Conservation (phyloP, 2,329 filamentous ascomycete species). For the Nannizziopsis barbatae region DNA sequence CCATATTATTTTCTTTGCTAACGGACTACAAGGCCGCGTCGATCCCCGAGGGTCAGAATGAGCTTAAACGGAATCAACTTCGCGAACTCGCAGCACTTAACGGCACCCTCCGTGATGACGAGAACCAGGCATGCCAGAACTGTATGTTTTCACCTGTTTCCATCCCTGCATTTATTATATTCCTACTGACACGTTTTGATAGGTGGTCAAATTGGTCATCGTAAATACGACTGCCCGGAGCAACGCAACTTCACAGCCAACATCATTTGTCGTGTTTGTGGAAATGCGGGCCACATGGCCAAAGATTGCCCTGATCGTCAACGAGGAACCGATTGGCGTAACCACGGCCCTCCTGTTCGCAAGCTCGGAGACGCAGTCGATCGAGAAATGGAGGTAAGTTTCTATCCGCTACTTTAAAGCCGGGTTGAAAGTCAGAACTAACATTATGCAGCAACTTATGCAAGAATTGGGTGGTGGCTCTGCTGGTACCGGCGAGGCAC, state of each 20-base stretch:
- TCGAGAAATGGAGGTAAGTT: conserved; percentile 80
- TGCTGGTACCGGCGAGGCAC: conserved; percentile 47
- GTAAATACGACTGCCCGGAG: conserved; percentile 97
- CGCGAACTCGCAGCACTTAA: conserved; percentile 95
- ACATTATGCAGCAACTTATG: conserved; percentile 67
- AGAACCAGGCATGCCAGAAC: conserved; percentile 99
- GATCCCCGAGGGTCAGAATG: conserved; percentile 96
- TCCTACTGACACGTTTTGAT: conserved; percentile 7
- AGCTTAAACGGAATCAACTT: conserved; percentile 96
- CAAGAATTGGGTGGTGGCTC: conserved; percentile 74
- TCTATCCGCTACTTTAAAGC: background rate
- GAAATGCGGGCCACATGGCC: conserved; percentile 96
- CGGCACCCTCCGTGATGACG: conserved; percentile 96
- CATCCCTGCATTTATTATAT: conserved; percentile 8
- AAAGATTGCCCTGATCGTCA: conserved; percentile 93
- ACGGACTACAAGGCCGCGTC: conserved; percentile 65
- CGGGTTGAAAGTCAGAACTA: background rate
- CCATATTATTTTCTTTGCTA: conserved; percentile 17
- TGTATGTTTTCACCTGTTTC: conserved; percentile 41
- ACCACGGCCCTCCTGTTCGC: conserved; percentile 47
- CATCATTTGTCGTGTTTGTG: conserved; percentile 97
- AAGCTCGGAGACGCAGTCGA: conserved; percentile 69
- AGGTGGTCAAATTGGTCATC: conserved; percentile 91
- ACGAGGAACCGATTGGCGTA: conserved; percentile 84
- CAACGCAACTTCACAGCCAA: conserved; percentile 98